These are phyloP conservation scores for Teunomyces funiuensis DNA, from an alignment of 805 yeast genomes.

Conservation along the genomic window DNA sequence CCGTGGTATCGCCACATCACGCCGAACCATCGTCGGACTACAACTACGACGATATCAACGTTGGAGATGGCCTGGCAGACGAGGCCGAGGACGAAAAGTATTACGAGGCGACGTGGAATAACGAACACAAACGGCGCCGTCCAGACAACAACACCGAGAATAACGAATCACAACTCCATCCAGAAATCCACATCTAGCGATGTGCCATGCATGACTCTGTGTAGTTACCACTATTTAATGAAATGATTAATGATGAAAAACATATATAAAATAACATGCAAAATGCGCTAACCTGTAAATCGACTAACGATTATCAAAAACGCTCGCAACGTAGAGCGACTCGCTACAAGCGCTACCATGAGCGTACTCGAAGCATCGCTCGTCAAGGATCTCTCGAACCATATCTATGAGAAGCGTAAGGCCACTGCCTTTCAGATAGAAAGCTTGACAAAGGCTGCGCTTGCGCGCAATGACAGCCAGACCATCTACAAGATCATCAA, in stretches of 20 bases:
- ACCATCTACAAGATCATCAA: constrained; percentile 63
- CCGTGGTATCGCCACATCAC: neutral
- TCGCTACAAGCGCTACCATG: no score
- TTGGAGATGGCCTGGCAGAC: constrained; percentile 17
- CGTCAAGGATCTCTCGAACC: constrained; percentile 44
- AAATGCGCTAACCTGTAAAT: neutral
- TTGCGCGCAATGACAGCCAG: constrained; percentile 59
- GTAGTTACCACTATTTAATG: constrained; percentile 1
- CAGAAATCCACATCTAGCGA: neutral
- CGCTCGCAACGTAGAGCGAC: no score
- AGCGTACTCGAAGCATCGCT: constrained; percentile 34
- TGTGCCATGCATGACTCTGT: no score
- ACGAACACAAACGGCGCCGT: constrained; percentile 5
- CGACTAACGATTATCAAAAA: neutral
- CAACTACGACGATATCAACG: constrained; percentile 20
- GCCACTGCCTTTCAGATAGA: constrained; percentile 66
- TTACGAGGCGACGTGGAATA: constrained; percentile 18
- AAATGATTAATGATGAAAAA: no score
- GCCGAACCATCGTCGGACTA: constrained; percentile 8
- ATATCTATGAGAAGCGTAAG: constrained; percentile 46
- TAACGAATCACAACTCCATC: neutral
- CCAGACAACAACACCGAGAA: neutral
- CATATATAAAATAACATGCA: neutral
- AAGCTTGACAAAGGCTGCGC: constrained; percentile 66
- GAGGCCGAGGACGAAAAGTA: constrained; percentile 19